Base-by-base conservation (phyloP, 345 rosid species). In the Euclidium syriacum region DNA sequence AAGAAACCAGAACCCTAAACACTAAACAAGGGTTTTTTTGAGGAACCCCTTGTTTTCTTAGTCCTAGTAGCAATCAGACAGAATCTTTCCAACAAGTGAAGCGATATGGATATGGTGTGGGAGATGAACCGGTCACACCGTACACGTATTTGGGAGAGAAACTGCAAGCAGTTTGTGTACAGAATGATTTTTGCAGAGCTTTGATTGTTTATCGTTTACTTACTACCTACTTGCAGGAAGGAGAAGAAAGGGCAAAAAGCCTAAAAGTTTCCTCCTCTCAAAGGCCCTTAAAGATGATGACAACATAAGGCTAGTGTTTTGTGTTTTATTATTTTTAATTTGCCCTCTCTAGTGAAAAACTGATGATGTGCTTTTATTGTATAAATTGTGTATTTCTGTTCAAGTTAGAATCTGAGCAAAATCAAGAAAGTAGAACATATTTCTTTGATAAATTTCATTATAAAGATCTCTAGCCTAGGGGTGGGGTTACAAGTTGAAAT, bases 351-450 rank as follows among this genome's bases (percentile, higher is more conserved):
- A 61, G 48, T 36, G 39, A 44, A 43, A 29, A 43, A 69, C 49
- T 19, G 41, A 61, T 52, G 41, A 44, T 70, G 68, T 70, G 63
- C 19, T 59, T 52, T 44, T 53, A 7, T 62, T 70, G 68, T 70
- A 61, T 62, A 70, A 70, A 52, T 61, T 46, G 63, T 62, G 74
- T 61, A 70, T 61, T 67, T 62, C 5, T 36, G 42, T 44, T 69
- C 3, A 58, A 68, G 10, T 38, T 50, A 32, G 47, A 26, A 49
- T 61, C 27, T 36, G 42, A 44, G 34, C 53, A 42, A 19, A 20
- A 11, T n/a, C 22, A 38, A 32, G 4, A 18, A 55, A 25, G 0
- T 16, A 6, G 3, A 26, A 40, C 16, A 24, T 16, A 17, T 6
- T 24, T 5, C 8, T 15, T 39, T 32, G 6, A n/a, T 20, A 29